These are phyloP conservation scores for Neocallimastix lanati DNA, from an alignment of 192 early-diverging fungal genomes.

Conservation along the genomic window DNA sequence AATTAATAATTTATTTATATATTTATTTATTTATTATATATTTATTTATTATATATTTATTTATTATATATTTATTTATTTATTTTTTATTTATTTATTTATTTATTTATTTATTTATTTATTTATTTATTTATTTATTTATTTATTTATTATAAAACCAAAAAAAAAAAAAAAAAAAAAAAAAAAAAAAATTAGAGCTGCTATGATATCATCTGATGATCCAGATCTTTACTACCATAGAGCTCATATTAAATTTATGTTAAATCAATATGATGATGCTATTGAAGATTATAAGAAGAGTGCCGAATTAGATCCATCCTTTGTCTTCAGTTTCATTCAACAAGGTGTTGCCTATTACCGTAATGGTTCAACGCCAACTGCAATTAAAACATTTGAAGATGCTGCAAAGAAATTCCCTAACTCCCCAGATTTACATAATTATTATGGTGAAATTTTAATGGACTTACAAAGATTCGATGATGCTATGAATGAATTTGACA, in stretches of 20 bases:
- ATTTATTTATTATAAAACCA: no score
- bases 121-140: no score
- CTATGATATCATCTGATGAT: conserved; percentile 43
- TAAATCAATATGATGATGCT: conserved; percentile 56
- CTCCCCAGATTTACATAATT: conserved; percentile 84
- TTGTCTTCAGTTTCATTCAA: conserved; percentile 84
- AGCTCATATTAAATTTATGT: conserved; percentile 67
- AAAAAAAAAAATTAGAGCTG: conserved; percentile 27
- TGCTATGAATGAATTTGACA: conserved; percentile 69
- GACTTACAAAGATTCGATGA: conserved; percentile 38
- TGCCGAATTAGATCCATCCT: conserved; percentile 48
- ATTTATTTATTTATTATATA: not conserved
- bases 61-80: no score
- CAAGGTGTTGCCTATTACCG: conserved; percentile 86
- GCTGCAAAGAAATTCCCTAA: conserved; percentile 57
- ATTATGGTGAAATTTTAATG: conserved; percentile 84
- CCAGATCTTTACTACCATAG: conserved; percentile 85
- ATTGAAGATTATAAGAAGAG: conserved; percentile 69
- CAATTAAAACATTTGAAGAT: conserved; percentile 62
- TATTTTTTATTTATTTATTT: no score
- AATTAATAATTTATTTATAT: not conserved
- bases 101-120: no score
- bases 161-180: no score
- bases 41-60: not conserved
- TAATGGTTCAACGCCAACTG: conserved; percentile 50